Percentiles rank a stretch among this genome's conserved stretches.
phyloP scores from a whole-genome alignment of 805 yeast species.

The Kuraishia piskuri region DNA sequence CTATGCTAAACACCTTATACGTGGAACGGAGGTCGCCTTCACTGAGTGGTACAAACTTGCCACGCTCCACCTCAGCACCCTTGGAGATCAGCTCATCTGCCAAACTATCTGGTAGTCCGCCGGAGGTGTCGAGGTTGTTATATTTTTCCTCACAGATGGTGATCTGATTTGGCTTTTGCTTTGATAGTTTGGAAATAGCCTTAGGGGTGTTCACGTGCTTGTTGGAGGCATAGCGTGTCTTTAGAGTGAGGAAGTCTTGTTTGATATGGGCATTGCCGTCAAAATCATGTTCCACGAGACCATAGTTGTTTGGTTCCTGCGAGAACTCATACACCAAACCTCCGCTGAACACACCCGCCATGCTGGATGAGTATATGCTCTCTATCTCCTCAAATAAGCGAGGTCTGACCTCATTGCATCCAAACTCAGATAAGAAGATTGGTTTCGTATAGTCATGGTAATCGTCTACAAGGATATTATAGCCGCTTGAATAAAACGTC shows the following conservation, averaged over 20 bases:
- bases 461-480: constrained; percentile 56
- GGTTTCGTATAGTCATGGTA: constrained; percentile 66
- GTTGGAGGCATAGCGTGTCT: constrained; percentile 29
- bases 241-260: constrained; percentile 34
- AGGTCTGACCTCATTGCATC: constrained; percentile 79
- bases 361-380: constrained; percentile 58
- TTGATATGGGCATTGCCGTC: constrained; percentile 34
- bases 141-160: constrained; percentile 29
- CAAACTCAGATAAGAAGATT: constrained; percentile 79
- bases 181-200: not conserved
- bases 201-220: not conserved
- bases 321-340: constrained; percentile 79
- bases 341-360: constrained; percentile 76
- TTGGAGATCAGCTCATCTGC: constrained; percentile 34
- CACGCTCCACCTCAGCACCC: constrained; percentile 41
- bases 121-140: constrained; percentile 31
- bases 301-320: constrained; percentile 74
- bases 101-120: constrained; percentile 34
- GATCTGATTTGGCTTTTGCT: constrained; percentile 6
- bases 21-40: constrained; percentile 33
- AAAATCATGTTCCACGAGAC: constrained; percentile 46
- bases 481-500: constrained; percentile 74
- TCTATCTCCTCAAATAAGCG: constrained; percentile 70
- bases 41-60: constrained; percentile 38
- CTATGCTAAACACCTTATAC: constrained; percentile 31